Evolutionary conservation across 768 basidiomycete genomes (phyloP).

Genomic region (Phaffia tasmanica): DNA sequence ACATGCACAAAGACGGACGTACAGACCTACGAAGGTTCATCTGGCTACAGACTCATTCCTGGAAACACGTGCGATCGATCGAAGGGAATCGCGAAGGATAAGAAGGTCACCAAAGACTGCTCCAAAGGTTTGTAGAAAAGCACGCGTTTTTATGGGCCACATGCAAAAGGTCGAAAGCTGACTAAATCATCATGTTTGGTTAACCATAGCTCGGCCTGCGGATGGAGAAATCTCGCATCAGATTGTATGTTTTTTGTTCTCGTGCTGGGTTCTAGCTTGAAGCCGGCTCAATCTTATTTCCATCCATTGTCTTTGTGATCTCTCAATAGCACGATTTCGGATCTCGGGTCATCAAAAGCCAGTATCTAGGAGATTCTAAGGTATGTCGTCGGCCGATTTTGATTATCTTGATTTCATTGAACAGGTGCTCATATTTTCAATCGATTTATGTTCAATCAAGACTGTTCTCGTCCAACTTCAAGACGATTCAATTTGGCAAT

Average conservation of each 20-base stretch:
- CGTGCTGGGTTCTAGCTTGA: no score
- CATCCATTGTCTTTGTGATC: neutral
- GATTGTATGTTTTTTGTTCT: conserved; percentile 44
- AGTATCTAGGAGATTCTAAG: conserved; percentile 72
- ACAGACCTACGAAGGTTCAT: conserved; percentile 65
- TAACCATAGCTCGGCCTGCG: conserved; percentile 55
- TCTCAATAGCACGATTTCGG: conserved; percentile 34
- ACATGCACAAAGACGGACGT: conserved; percentile 53
- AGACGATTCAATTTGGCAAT: conserved; percentile 81
- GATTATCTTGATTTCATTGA: conserved; percentile 1
- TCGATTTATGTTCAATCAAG: conserved; percentile 35
- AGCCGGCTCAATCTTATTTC: neutral
- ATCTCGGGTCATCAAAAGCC: conserved; percentile 52
- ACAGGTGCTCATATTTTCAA: neutral
- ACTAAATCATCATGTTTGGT: neutral
- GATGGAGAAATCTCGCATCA: conserved; percentile 71
- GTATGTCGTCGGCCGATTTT: conserved; percentile 38
- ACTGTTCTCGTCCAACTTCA: conserved; percentile 71
- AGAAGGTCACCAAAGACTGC: conserved; percentile 60
- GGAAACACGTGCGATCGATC: conserved; percentile 71
- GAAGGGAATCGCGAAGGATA: conserved; percentile 56
- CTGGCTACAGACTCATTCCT: conserved; percentile 82
- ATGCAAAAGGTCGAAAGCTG: neutral
- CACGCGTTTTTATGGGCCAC: conserved; percentile 3
- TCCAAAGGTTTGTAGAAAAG: conserved; percentile 48